A percentile compares a stretch with the other conserved stretches of the same genome.
Conservation (phyloP, 2,329 filamentous ascomycete species). For the Daldinia eschscholtzii region DNA sequence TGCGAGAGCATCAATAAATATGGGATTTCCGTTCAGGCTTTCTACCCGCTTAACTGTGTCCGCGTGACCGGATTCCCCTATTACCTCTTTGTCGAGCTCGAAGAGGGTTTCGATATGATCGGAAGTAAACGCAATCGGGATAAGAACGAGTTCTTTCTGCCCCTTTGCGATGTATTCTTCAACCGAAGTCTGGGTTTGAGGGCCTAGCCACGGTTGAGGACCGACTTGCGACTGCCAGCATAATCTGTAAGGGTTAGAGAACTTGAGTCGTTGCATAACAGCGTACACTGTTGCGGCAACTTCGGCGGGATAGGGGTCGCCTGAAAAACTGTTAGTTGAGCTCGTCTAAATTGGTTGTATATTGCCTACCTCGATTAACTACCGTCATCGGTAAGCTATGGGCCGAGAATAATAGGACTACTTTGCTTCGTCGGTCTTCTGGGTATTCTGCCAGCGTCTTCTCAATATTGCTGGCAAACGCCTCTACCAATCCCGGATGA, state of each 20-base stretch:
- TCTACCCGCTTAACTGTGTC: constrained; percentile 91
- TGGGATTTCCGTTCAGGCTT: constrained; percentile 88
- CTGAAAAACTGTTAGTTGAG: constrained; percentile 58
- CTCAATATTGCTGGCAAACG: constrained; percentile 93
- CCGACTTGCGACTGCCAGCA: constrained; percentile 99
- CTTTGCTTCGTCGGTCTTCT: constrained; percentile 80
- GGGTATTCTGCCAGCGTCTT: constrained; percentile 87
- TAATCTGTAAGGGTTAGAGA: constrained; percentile 90
- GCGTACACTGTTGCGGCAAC: constrained; percentile 96
- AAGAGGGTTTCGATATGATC: constrained; percentile 98
- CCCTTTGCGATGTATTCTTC: constrained; percentile 90
- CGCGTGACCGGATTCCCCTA: constrained; percentile 82
- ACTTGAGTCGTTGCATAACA: constrained; percentile 91
- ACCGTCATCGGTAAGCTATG: constrained; percentile 98
- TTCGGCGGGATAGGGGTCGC: constrained; percentile 94
- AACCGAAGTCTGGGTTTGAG: constrained; percentile 90
- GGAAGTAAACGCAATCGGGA: constrained; percentile 98
- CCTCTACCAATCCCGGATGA: constrained; percentile 90
- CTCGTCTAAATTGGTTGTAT: constrained; percentile 1
- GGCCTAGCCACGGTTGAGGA: constrained; percentile 93
- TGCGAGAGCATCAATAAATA: constrained; percentile 91
- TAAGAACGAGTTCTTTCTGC: constrained; percentile 88
- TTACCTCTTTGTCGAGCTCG: constrained; percentile 94
- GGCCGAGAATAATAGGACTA: constrained; percentile 91
- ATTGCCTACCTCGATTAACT: constrained; percentile 81